Percentiles rank a stretch among this genome's conserved stretches.
Evolutionary conservation across 2,329 filamentous ascomycete genomes (phyloP).

Genomic region (Coniochaeta hoffmannii): DNA sequence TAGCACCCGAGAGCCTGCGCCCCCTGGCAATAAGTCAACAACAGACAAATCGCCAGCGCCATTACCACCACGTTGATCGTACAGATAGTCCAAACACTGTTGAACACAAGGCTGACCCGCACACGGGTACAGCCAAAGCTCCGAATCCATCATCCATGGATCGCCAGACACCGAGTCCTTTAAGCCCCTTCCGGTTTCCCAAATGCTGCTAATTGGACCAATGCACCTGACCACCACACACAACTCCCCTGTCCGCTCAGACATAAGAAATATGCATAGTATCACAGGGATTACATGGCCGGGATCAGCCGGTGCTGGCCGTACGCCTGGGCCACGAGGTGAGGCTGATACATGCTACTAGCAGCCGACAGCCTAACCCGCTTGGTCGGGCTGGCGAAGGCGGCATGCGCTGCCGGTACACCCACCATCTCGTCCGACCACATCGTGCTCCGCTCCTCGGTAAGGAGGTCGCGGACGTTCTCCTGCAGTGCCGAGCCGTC

Average conservation of each 20-base stretch:
- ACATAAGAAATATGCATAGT: conserved; percentile 1
- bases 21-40: not conserved
- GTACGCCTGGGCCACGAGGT: not conserved
- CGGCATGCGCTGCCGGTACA: not conserved
- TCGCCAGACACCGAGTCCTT: not conserved
- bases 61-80: not conserved
- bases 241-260: not conserved
- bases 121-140: not conserved
- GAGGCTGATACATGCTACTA: not conserved
- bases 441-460: not conserved
- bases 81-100: not conserved
- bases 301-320: not conserved
- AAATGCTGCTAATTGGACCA: not conserved
- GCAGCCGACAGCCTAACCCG: not conserved
- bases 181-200: not conserved
- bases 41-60: not conserved
- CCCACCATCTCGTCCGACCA: not conserved
- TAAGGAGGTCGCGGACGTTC: not conserved
- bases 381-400: not conserved
- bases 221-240: not conserved
- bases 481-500: not conserved
- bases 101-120: not conserved
- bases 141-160: not conserved
- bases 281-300: not conserved
- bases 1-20: not conserved